Base-by-base conservation (phyloP, 352 stramenopile species). In the Aphanomyces invadans region DNA sequence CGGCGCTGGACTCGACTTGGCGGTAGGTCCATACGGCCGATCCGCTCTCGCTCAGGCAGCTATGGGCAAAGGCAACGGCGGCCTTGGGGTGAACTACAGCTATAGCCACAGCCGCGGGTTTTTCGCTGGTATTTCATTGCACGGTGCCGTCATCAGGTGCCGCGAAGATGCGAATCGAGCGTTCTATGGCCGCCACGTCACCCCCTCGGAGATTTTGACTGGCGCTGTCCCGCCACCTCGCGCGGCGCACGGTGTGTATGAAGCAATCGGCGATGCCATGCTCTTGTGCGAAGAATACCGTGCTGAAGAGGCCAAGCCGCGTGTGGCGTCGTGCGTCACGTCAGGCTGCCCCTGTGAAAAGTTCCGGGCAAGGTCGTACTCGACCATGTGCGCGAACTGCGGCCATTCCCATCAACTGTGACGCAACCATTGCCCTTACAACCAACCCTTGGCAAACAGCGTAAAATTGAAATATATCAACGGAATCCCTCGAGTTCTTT, bases 131-230 rank as follows among this genome's bases (percentile, higher is more conserved):
- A 86, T 98, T 55, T 97, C 88, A 0, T 74, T 98, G 38, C 89
- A 97, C 68, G 94, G 94, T n/a, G 89, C 90, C 28, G 73, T 98
- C 9, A 89, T 98, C 66, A 86, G 86, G 15, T 88, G 83, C 26
- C 79, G 95, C 4, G 76, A 90, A n/a, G 79, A 96, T 33, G 89
- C 96, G 52, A 98, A 98, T 76, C 91, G 90, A 74, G 96, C 96
- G 42, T 98, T 98, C 73, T 98, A 98, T 73, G 91, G 91, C 25
- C 76, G 87, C 61, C 77, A 93, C 55, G 65, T 90, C 11, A 88
- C 81, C n/a, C 81, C 86, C 0, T 76, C 87, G 33, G 78, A 87
- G 54, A 92, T 95, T 62, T 68, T 95, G 56, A 82, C 63, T 25
- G 87, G 87, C 12, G 52, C 68, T 0, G 73, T 92, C 19, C 69